Evolutionary conservation across 108 stramenopile species (phyloP), one percentile per base, ranked within the genome.

Genomic region (Tribonema minus): DNA sequence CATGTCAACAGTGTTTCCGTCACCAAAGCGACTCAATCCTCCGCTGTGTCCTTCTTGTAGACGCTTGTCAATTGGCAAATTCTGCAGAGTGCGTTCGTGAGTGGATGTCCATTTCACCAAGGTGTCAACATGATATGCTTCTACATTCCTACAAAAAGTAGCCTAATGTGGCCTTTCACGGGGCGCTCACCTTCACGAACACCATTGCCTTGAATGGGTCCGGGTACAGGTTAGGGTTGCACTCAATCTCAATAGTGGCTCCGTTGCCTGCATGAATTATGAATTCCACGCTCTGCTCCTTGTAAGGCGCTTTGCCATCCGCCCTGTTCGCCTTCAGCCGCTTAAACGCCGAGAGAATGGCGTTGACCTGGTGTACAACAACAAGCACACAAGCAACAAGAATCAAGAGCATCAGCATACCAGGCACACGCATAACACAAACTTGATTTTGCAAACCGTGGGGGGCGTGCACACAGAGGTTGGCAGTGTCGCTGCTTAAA

Each of bases 221-320:
- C 6, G 81, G 81, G 58, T 74, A 82, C 26, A 82, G 72, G 72
- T 82, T 82, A 1, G 81, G 81, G 46, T 82, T 82, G 58, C 81
- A 82, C 58, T 82, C 81, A 31, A 82, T 67, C 81, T 82, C 72
- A 67, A 54, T 54, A 20, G 46, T 20, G 9, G 46, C 20, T 9
- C 46, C 46, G 9, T 20, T 20, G 9, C 15, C 46, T 54, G 46
- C 46, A 54, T 54, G 46, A 9, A 54, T 20, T 54, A 54, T 68
- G 61, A 28, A 79, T 35, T 79, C 77, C 31, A 79, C 67, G 25
- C 38, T 40, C 28, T 79, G 60, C 36, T 79, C 77, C 77, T 46
- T 35, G 68, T 79, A 79, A 20, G 77, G 77, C 37, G 68, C 68
- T 6, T 64, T 64, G 36, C 77, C 77, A 26, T 61, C 58, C 37